phyloP scores from a whole-genome alignment of 2,329 filamentous ascomycete genomes.

The Aspergillus uvarum region DNA sequence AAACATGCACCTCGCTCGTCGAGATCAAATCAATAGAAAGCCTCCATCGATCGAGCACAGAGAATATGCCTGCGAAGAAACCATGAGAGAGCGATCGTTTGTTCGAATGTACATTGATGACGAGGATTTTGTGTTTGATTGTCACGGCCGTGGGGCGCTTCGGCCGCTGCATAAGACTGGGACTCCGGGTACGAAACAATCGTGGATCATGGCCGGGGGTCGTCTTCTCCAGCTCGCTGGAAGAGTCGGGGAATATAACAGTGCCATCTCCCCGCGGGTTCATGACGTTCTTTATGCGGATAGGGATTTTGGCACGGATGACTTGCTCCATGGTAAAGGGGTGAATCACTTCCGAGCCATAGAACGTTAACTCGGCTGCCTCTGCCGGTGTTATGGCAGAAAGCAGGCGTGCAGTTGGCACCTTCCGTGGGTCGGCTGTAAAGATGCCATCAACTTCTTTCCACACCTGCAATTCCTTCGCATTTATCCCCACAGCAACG shows the following conservation, averaged over 20 bases:
- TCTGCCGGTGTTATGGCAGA: slow-evolving; percentile 87
- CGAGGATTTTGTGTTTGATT: slow-evolving; percentile 94
- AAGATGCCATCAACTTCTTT: slow-evolving; percentile 98
- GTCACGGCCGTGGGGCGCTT: slow-evolving; percentile 87
- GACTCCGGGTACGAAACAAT: slow-evolving; percentile 49
- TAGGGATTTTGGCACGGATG: slow-evolving; percentile 64
- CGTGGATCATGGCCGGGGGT: slow-evolving; percentile 59
- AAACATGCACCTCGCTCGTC: slow-evolving; percentile 94
- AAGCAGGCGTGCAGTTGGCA: slow-evolving; percentile 89
- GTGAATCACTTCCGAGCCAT: slow-evolving; percentile 95
- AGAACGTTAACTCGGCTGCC: slow-evolving; percentile 92
- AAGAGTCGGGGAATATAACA: slow-evolving; percentile 70
- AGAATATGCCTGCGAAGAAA: slow-evolving; percentile 92
- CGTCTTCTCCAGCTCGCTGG: slow-evolving; percentile 52
- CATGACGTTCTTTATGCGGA: slow-evolving; percentile 69
- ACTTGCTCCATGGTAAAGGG: slow-evolving; percentile 98
- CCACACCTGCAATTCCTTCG: slow-evolving; percentile 92
- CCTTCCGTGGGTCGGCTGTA: slow-evolving; percentile 79
- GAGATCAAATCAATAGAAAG: slow-evolving; percentile 96
- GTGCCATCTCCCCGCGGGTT: slow-evolving; percentile 64
- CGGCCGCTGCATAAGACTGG: slow-evolving; percentile 55
- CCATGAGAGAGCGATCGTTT: slow-evolving; percentile 94
- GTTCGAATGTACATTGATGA: slow-evolving; percentile 98
- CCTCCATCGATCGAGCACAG: slow-evolving; percentile 79
- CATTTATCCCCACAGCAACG: slow-evolving; percentile 82